A percentile compares a stretch with the other conserved stretches of the same genome.
These are phyloP conservation scores for Blastobotrys chiropterorum DNA, from an alignment of 805 yeast genomes.

Conservation along the genomic window DNA sequence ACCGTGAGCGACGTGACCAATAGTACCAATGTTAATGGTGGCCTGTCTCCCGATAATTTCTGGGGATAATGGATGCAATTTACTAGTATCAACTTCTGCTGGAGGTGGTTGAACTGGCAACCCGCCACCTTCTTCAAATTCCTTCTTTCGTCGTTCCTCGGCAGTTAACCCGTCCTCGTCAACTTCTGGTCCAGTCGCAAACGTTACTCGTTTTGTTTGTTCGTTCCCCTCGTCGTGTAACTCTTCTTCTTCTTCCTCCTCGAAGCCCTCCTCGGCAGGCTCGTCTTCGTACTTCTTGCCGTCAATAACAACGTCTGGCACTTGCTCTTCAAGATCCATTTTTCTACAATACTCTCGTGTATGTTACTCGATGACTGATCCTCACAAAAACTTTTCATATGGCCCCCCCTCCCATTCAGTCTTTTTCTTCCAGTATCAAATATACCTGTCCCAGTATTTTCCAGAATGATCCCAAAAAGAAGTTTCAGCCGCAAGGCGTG, in stretches of 20 bases:
- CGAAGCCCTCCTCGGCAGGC: conserved; percentile 32
- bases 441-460: too few relatives aligned
- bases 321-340: conserved; percentile 75
- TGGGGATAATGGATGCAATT: conserved; percentile 81
- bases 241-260: conserved; percentile 28
- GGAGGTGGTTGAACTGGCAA: conserved; percentile 91
- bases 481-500: too few relatives aligned
- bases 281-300: conserved; percentile 49
- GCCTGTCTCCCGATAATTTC: conserved; percentile 96
- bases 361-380: neutral
- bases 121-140: conserved; percentile 98
- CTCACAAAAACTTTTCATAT: neutral
- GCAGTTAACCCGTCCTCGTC: conserved; percentile 51
- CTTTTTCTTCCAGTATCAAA: too few relatives aligned
- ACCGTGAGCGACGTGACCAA: conserved; percentile 96
- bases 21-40: conserved; percentile 95
- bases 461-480: neutral
- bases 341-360: conserved; percentile 7
- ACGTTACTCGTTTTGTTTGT: conserved; percentile 68
- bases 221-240: conserved; percentile 30
- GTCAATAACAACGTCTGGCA: conserved; percentile 76
- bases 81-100: conserved; percentile 60
- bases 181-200: conserved; percentile 55
- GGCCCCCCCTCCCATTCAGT: too few relatives aligned
- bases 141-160: conserved; percentile 72